Evolutionary conservation across 2,329 filamentous ascomycete species (phyloP).

Genomic region (Phyllosticta ampelicida): DNA sequence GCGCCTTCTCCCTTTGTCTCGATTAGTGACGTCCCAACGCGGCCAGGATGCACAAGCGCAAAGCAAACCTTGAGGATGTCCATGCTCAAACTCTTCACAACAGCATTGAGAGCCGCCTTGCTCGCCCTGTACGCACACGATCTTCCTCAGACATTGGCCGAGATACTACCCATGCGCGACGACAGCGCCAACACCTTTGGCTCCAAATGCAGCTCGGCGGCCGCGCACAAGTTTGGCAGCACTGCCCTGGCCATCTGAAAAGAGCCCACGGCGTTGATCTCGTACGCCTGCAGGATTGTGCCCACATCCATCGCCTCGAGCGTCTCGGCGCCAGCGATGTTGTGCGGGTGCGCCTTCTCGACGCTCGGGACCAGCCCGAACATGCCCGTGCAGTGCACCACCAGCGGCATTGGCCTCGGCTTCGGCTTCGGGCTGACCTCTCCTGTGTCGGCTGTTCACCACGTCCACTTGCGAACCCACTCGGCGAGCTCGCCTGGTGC

Average conservation of each 20-base stretch:
- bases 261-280: conserved; percentile 33
- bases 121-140: conserved; percentile 38
- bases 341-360: conserved; percentile 16
- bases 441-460: neutral
- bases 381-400: conserved; percentile 36
- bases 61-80: conserved; percentile 35
- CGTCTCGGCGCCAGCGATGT: conserved; percentile 33
- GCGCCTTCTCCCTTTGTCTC: conserved; percentile 36
- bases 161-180: conserved; percentile 35
- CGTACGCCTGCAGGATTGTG: conserved; percentile 30
- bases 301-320: conserved; percentile 27
- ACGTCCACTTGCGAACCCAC: neutral
- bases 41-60: conserved; percentile 34
- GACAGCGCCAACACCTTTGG: conserved; percentile 33
- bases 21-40: conserved; percentile 36
- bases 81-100: conserved; percentile 33
- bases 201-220: neutral
- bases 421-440: neutral
- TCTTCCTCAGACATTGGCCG: conserved; percentile 29
- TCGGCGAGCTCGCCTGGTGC: neutral
- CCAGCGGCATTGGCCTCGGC: conserved; percentile 22
- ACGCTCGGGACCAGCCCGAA: conserved; percentile 32
- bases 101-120: conserved; percentile 37
- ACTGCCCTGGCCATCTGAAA: conserved; percentile 31
- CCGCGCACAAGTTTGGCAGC: conserved; percentile 22